Evolutionary conservation across 2,329 filamentous ascomycete genomes (phyloP), one percentile per base, ranked within the genome.

Genomic region (Trichoderma semiorbis): DNA sequence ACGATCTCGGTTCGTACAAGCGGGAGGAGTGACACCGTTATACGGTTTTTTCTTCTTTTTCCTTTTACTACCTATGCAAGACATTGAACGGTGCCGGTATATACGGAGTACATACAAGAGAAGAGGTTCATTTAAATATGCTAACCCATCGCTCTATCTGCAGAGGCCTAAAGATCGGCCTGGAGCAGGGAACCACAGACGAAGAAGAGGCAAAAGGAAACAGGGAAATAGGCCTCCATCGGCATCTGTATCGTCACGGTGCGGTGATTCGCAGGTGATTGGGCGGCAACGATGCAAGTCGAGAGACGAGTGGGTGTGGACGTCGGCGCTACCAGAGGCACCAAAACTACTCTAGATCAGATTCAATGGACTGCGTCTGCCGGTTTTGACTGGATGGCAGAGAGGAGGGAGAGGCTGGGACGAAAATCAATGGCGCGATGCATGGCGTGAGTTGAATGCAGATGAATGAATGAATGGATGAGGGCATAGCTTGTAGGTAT

Each of bases 1-100:
- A 10, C 66, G 36, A 69, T 69, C 39, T 69, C 57, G 66, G 66
- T 50, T 61, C 39, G 57, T 61, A 28, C 57, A 58, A 53, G 66
- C 55, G 36, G 21, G 28, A 16, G 28, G n/a, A 30, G 18, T 30
- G 16, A 62, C 28, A 7, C 30, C 36, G 53, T 58, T n/a, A 21
- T 14, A 58, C 26, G 14, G 21, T 39, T 50, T 11, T 21, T n/a
- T 39, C 26, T 26, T 26, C 26, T 39, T 39, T 14, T 18, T 39
- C 7, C 36, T 39, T 39, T 8, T 8, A 18, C 4, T 10, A 5
- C 4, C 10, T 21, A 21, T 21, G 43, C 10, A 24, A n/a, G n/a
- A 21, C 43, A 24, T 50, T 50, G n/a, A 14, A 50, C n/a, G 43
- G n/a, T 50, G 36, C 36, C 7, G 36, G 7, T 39, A 50, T 50